A percentile compares a stretch with the other conserved stretches of the same genome.
Conservation (phyloP, 768 basidiomycete species). For the Amanita pallidorosea region DNA sequence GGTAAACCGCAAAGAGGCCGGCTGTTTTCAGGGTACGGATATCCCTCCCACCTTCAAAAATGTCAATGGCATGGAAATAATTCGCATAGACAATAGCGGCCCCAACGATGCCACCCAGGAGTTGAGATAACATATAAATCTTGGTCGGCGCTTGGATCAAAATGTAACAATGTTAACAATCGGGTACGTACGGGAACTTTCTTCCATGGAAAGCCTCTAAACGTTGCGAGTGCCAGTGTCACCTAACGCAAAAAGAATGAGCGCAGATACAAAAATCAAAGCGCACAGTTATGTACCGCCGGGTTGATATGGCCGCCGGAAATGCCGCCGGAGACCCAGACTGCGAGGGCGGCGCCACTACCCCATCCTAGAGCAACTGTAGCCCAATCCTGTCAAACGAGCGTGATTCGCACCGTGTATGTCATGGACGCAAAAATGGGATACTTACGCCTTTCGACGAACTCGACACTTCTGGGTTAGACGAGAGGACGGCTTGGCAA, state of each 20-base stretch:
- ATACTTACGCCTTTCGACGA: constrained; percentile 45
- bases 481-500: constrained; percentile 45
- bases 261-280: neutral
- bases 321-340: constrained; percentile 55
- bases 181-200: constrained; percentile 49
- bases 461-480: constrained; percentile 30
- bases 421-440: neutral
- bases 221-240: constrained; percentile 57
- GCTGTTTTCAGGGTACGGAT: constrained; percentile 49
- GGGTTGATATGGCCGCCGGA: constrained; percentile 75
- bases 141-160: neutral
- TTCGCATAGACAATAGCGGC: constrained; percentile 53
- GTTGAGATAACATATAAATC: constrained; percentile 51
- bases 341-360: constrained; percentile 50
- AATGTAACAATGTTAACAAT: neutral
- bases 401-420: neutral
- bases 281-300: constrained; percentile 29
- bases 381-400: neutral
- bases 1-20: constrained; percentile 46
- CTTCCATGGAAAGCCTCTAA: constrained; percentile 68
- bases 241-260: constrained; percentile 27
- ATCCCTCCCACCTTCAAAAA: constrained; percentile 46
- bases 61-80: constrained; percentile 59
- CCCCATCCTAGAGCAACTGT: constrained; percentile 38
- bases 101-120: constrained; percentile 54